Evolutionary conservation across 805 yeast species (phyloP), one percentile per base, ranked within the genome.

Genomic region (Priceomyces haplophilus): DNA sequence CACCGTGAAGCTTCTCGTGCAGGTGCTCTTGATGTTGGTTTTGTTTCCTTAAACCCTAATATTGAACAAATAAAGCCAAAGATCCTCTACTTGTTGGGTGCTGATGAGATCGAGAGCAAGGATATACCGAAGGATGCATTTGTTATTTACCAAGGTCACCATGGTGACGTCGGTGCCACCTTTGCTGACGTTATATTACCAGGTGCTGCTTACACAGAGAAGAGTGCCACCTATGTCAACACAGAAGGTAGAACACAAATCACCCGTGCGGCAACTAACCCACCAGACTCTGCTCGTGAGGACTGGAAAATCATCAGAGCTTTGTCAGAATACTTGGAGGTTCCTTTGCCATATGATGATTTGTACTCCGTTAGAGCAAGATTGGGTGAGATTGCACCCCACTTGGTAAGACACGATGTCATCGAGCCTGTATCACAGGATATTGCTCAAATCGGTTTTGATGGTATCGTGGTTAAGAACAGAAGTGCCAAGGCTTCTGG

Each of bases 221-320:
- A 87, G 67, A 70, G 81, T 20, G 89, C 86, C 44, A 88, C 93
- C 3, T 87, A 79, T 64, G 90, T 87, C 50, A 87, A 87, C 69
- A 88, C 95, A 30, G 96, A 88, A 69, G 96, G 96, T 54, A 81
- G 96, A 62, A 81, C 88, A 10, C 96, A 87, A 72, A 65, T 75
- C 44, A 84, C 95, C 2, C 78, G 91, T 50, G 96, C 96, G 34
- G 93, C 96, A 33, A 82, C 87, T 21, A 85, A 83, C 48, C 83
- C 93, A 6, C 95, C 95, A 37, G 95, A 93, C 21, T 85, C 78
- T 38, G 93, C 96, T 35, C 83, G 96, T 63, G 95, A 87, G 65
- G 96, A 88, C 67, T 87, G 96, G 96, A 83, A 83, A 69, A 84
- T 87, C 49, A 63, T 88, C 53, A 80, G 90, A 67, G 96, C 95